Conservation (phyloP, 371 early-diverging fungal genomes). For the Mucor saturninus region DNA sequence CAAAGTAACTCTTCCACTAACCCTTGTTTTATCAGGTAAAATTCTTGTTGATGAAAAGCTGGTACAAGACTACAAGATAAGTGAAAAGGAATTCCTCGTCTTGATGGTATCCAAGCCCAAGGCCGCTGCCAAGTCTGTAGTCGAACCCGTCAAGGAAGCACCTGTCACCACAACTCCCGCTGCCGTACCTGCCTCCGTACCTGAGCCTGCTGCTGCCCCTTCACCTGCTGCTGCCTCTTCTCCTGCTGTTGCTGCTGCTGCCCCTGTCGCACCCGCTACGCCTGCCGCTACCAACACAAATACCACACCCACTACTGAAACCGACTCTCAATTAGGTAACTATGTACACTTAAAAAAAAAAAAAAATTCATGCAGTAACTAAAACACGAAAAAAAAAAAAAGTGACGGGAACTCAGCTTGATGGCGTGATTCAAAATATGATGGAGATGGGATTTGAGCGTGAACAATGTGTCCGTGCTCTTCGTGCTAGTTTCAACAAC, state of each 20-base stretch:
- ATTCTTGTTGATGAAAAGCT: slow-evolving; percentile 82
- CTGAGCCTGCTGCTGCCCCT: slow-evolving; percentile 24
- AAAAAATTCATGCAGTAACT: too few species aligned
- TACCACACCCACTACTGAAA: slow-evolving; percentile 15
- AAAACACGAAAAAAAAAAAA: not conserved
- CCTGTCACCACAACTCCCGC: slow-evolving; percentile 42
- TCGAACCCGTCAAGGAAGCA: slow-evolving; percentile 29
- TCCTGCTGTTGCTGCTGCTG: slow-evolving; percentile 17
- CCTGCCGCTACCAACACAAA: too few species aligned
- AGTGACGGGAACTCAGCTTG: slow-evolving; percentile 76
- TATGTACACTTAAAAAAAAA: not conserved
- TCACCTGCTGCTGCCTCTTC: slow-evolving; percentile 40
- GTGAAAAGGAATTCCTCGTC: slow-evolving; percentile 92
- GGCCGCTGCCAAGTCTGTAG: slow-evolving; percentile 37
- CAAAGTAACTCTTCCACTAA: too few species aligned
- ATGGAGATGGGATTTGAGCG: slow-evolving; percentile 96
- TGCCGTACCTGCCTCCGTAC: slow-evolving; percentile 30
- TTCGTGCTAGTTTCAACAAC: slow-evolving; percentile 96
- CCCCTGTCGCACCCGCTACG: slow-evolving; percentile 16
- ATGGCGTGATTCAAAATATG: slow-evolving; percentile 83
- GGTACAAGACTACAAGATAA: slow-evolving; percentile 79
- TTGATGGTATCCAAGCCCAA: slow-evolving; percentile 92
- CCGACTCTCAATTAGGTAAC: slow-evolving; percentile 25
- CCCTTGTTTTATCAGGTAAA: slow-evolving; percentile 68
- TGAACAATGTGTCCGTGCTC: slow-evolving; percentile 84